phyloP scores from a whole-genome alignment of 2,329 filamentous ascomycete genomes.

The Scytalidium sp. region DNA sequence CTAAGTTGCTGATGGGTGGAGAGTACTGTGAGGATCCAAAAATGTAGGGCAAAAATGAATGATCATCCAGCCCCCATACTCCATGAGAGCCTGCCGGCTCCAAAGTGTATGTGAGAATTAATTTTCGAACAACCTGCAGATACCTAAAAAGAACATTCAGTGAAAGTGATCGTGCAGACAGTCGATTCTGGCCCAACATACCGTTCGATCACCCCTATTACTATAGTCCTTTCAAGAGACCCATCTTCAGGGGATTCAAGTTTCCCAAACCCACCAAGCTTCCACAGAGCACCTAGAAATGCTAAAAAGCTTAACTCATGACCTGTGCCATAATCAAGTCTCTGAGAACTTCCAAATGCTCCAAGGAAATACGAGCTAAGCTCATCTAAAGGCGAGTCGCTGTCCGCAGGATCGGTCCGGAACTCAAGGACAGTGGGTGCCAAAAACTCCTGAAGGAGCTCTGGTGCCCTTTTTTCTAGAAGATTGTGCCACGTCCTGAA shows the following conservation, averaged over 20 bases:
- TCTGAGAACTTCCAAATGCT: constrained; percentile 81
- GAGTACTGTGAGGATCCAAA: constrained; percentile 90
- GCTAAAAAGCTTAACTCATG: constrained; percentile 95
- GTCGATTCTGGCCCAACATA: constrained; percentile 42
- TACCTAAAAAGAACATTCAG: constrained; percentile 52
- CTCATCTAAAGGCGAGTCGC: constrained; percentile 58
- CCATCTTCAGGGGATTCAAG: constrained; percentile 39
- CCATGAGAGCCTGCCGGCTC: constrained; percentile 96
- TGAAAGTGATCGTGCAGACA: neutral
- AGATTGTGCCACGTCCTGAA: constrained; percentile 81
- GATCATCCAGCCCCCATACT: constrained; percentile 98
- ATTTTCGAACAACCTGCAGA: constrained; percentile 71
- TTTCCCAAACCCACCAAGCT: constrained; percentile 74
- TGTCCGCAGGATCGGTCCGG: constrained; percentile 11
- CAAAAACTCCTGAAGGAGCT: constrained; percentile 56
- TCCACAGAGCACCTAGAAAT: constrained; percentile 89
- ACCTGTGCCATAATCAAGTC: constrained; percentile 93
- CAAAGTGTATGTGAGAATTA: constrained; percentile 88
- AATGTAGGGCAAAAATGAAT: constrained; percentile 91
- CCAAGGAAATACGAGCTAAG: constrained; percentile 78
- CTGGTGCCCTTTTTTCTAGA: constrained; percentile 56
- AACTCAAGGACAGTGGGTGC: constrained; percentile 39
- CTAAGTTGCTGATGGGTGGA: constrained; percentile 63
- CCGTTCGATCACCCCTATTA: constrained; percentile 79
- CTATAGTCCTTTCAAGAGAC: constrained; percentile 72